Evolutionary conservation across 164 flowering plant species (phyloP), one percentile per base, ranked within the genome.

Genomic region (Berberis vulgaris): DNA sequence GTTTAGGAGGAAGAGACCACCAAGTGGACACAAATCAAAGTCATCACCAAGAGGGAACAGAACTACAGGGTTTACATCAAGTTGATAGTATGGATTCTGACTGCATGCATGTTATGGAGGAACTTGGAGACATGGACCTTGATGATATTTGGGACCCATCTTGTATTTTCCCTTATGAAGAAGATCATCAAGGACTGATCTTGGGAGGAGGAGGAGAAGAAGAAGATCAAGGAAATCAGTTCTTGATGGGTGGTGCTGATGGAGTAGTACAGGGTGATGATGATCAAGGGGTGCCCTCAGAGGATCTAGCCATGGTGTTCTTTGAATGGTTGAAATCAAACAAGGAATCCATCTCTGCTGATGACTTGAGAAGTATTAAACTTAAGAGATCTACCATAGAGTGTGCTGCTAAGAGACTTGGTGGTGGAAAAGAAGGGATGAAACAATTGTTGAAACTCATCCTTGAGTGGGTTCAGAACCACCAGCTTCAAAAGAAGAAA

Each of bases 281-380:
- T 4, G 59, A 26, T 10, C 39, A 61, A 8, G 66, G 13, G 43
- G 52, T 55, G 46, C 43, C 56, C 4, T 74, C 77, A 7, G 86
- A 84, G 26, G 99, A 95, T 65, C 77, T 91, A 3, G 90, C 86
- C 6, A 57, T 61, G 76, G 81, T 95, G 73, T 91, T 95, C 73
- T 81, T 95, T 42, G 97, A 95, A 71, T 95, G 99, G 99, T 75
- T 95, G 10, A 91, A 83, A 72, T 66, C 80, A 4, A 95, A 95
- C 82, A 88, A 78, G 60, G 97, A 95, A 59, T 74, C 79, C 2
- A 82, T 95, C 5, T 91, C 97, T 1, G 97, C 99, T 0, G 95
- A 91, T 26, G 98, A 95, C 50, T 71, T 95, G 84, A 81, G 97
- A 72, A 85, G 73, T 55, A 88, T 95, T 49, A 88, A 79, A 77